These are phyloP conservation scores for Lactifluus echinatus DNA, from an alignment of 768 basidiomycete genomes.

Conservation along the genomic window DNA sequence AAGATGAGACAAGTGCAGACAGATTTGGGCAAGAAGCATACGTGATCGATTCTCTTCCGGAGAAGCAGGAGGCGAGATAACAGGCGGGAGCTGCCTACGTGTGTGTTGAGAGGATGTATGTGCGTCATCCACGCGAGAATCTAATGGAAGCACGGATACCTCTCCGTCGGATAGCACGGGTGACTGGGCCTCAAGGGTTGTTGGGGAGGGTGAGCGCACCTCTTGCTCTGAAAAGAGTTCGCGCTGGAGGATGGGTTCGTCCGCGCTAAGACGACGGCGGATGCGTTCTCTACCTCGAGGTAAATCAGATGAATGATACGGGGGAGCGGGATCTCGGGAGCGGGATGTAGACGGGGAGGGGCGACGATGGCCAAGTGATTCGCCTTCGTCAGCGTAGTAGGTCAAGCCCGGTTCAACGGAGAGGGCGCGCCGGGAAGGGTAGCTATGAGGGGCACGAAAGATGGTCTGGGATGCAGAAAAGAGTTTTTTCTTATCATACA, in stretches of 20 bases:
- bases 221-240: slow-evolving; percentile 25
- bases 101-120: neutral
- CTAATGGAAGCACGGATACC: neutral
- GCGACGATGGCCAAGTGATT: slow-evolving; percentile 31
- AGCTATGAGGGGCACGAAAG: slow-evolving; percentile 49
- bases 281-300: slow-evolving; percentile 17
- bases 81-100: neutral
- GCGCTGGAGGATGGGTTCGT: slow-evolving; percentile 24
- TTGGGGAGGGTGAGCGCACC: slow-evolving; percentile 21
- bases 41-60: slow-evolving; percentile 6
- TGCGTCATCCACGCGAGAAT: neutral
- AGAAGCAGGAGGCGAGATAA: neutral
- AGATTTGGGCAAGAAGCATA: neutral
- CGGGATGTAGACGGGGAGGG: slow-evolving; percentile 11
- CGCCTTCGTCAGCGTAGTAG: slow-evolving; percentile 32
- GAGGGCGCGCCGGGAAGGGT: slow-evolving; percentile 36
- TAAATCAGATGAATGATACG: neutral
- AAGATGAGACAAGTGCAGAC: neutral
- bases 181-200: slow-evolving; percentile 23
- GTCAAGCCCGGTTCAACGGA: slow-evolving; percentile 47
- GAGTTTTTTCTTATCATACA: slow-evolving; percentile 69
- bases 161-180: slow-evolving; percentile 13
- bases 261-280: slow-evolving; percentile 24
- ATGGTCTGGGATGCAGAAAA: slow-evolving; percentile 64
- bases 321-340: neutral